Evolutionary conservation across 139 green algal species (phyloP).

Genomic region (Chlorella sp.): DNA sequence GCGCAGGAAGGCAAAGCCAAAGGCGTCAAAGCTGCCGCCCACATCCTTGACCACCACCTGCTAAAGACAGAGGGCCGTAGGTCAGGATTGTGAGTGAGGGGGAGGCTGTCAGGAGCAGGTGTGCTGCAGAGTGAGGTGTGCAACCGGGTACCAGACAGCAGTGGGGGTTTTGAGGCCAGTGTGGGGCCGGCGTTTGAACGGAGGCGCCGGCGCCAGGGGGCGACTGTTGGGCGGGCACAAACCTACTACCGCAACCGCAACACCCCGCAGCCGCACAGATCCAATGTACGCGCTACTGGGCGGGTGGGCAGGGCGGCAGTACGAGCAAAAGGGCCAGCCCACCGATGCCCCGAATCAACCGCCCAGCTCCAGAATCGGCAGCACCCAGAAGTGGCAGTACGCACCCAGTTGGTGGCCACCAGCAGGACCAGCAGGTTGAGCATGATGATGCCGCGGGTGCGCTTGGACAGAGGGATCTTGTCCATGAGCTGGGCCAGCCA

Average conservation of each 20-base stretch:
- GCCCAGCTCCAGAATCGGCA: neutral
- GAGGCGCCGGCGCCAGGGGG: too few species aligned
- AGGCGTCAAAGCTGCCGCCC: conserved; percentile 37
- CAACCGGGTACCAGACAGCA: too few species aligned
- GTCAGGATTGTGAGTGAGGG: too few species aligned
- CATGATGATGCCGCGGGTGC: conserved; percentile 38
- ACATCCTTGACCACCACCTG: conserved; percentile 56
- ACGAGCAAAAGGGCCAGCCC: neutral
- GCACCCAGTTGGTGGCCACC: conserved; percentile 55
- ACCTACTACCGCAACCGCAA: too few species aligned
- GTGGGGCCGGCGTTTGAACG: too few species aligned
- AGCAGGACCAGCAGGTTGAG: conserved; percentile 56
- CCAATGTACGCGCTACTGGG: too few species aligned
- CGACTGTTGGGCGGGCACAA: too few species aligned
- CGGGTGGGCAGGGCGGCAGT: neutral
- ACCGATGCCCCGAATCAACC: neutral
- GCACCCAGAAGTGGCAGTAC: neutral
- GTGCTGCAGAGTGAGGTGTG: too few species aligned
- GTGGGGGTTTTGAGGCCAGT: too few species aligned
- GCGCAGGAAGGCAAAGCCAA: conserved; percentile 43
- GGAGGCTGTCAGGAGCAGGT: too few species aligned
- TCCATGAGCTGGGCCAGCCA: neutral
- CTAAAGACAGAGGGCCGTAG: neutral
- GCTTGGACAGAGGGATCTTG: neutral
- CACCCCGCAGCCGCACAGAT: too few species aligned